phyloP scores from a whole-genome alignment of 768 basidiomycete genomes.

The Sutorius australiensis region DNA sequence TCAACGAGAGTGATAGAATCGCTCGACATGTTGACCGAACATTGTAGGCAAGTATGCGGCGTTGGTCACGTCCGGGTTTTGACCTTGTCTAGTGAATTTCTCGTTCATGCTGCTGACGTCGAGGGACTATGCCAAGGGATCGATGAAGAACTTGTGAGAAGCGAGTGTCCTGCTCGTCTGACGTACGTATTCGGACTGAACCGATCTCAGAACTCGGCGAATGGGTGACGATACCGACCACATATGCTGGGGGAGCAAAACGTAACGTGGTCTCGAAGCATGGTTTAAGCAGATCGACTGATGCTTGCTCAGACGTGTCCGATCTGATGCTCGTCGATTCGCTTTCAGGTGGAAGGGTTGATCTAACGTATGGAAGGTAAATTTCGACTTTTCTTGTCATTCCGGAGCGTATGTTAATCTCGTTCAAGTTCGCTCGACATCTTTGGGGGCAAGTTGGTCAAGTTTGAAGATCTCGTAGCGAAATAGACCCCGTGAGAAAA shows the following conservation, averaged over 20 bases:
- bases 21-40: slow-evolving; percentile 67
- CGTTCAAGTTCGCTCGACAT: slow-evolving; percentile 57
- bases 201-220: slow-evolving; percentile 67
- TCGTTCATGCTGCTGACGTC: slow-evolving; percentile 98
- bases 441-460: slow-evolving; percentile 63
- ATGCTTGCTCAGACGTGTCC: slow-evolving; percentile 53
- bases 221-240: slow-evolving; percentile 89
- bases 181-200: slow-evolving; percentile 8
- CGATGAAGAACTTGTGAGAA: slow-evolving; percentile 79
- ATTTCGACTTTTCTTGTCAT: neutral
- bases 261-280: slow-evolving; percentile 40
- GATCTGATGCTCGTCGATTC: slow-evolving; percentile 79
- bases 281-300: neutral
- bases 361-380: slow-evolving; percentile 38
- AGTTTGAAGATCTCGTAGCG: slow-evolving; percentile 50
- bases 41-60: slow-evolving; percentile 64
- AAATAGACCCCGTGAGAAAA: slow-evolving; percentile 31
- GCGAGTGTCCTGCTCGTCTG: slow-evolving; percentile 41
- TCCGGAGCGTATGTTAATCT: neutral
- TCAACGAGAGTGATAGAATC: slow-evolving; percentile 51
- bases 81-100: slow-evolving; percentile 67
- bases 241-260: slow-evolving; percentile 96
- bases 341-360: slow-evolving; percentile 76
- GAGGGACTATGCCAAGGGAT: slow-evolving; percentile 97
- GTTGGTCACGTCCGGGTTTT: slow-evolving; percentile 4